phyloP scores from a whole-genome alignment of 257 asterid genomes.

The Scutellaria baicalensis region DNA sequence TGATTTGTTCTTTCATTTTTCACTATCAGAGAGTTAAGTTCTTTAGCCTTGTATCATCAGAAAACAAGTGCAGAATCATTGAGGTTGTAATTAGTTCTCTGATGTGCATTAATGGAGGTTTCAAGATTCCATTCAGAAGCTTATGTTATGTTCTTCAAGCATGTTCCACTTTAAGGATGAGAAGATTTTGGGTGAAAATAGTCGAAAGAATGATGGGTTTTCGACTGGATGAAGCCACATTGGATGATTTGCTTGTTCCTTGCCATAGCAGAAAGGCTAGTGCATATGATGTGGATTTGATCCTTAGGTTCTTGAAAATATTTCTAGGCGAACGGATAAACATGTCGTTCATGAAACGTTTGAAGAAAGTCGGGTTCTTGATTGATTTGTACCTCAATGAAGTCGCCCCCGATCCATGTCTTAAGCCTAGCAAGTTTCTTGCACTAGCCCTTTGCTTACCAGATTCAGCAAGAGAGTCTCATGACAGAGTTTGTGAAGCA shows the following conservation, averaged over 20 bases:
- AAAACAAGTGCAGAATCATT: constrained; percentile 22
- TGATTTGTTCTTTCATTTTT: constrained; percentile 37
- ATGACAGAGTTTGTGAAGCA: constrained; percentile 40
- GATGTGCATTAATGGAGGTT: constrained; percentile 21
- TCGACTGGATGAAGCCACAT: constrained; percentile 45
- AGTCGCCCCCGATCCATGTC: constrained; percentile 58
- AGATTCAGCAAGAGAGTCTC: constrained; percentile 41
- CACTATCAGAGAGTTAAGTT: constrained; percentile 31
- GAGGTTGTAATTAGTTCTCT: constrained; percentile 27
- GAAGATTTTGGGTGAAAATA: constrained; percentile 8
- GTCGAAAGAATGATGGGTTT: constrained; percentile 45
- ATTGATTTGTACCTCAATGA: constrained; percentile 47
- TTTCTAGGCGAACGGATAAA: constrained; percentile 15
- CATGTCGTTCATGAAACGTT: not conserved
- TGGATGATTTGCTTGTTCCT: constrained; percentile 51
- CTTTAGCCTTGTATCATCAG: not conserved
- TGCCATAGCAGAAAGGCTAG: constrained; percentile 16
- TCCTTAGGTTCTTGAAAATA: constrained; percentile 33
- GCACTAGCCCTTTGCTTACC: constrained; percentile 40
- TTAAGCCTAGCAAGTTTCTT: constrained; percentile 36
- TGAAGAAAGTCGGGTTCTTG: constrained; percentile 45
- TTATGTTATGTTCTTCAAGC: constrained; percentile 32
- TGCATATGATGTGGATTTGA: constrained; percentile 40
- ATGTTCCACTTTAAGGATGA: constrained; percentile 19
- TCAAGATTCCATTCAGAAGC: constrained; percentile 27